A percentile compares a stretch with the other conserved stretches of the same genome.
phyloP scores from a whole-genome alignment of 192 early-diverging fungal species.

The Podochytrium sp. region DNA sequence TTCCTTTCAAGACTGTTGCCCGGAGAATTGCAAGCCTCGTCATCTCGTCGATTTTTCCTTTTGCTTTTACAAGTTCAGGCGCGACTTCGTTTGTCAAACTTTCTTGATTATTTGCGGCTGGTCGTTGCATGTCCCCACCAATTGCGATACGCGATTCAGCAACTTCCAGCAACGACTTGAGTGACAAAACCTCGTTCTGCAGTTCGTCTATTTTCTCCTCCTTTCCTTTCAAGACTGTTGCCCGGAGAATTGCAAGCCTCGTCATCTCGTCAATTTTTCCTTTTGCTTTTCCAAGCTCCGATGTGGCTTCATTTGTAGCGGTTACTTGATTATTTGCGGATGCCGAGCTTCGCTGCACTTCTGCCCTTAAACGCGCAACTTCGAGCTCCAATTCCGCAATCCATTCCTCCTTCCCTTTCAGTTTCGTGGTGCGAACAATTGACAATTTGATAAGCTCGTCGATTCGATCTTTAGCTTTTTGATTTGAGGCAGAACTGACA shows the following conservation, averaged over 20 bases:
- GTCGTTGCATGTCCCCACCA: not conserved
- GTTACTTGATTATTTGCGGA: not conserved
- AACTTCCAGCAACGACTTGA: not conserved
- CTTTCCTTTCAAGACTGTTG: conserved; percentile 13
- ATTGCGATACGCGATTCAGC: not conserved
- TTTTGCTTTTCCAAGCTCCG: conserved; percentile 13
- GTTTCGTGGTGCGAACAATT: conserved; percentile 2
- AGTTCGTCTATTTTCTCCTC: conserved; percentile 17
- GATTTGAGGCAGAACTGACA: not conserved
- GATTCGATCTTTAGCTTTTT: conserved; percentile 6
- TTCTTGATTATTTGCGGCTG: not conserved
- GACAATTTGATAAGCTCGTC: conserved; percentile 28
- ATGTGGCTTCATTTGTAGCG: not conserved
- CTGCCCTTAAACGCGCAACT: not conserved
- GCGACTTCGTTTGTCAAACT: not conserved
- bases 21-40: not conserved
- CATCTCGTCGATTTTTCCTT: conserved; percentile 4
- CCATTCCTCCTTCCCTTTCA: conserved; percentile 30
- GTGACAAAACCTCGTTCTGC: not conserved
- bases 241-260: not conserved
- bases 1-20: not conserved
- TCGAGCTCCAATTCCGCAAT: conserved; percentile 10
- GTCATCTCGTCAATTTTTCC: conserved; percentile 19
- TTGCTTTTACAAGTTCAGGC: not conserved
- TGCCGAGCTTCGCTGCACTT: not conserved